phyloP scores from a whole-genome alignment of 768 basidiomycete genomes.

The Amanita phalloides region DNA sequence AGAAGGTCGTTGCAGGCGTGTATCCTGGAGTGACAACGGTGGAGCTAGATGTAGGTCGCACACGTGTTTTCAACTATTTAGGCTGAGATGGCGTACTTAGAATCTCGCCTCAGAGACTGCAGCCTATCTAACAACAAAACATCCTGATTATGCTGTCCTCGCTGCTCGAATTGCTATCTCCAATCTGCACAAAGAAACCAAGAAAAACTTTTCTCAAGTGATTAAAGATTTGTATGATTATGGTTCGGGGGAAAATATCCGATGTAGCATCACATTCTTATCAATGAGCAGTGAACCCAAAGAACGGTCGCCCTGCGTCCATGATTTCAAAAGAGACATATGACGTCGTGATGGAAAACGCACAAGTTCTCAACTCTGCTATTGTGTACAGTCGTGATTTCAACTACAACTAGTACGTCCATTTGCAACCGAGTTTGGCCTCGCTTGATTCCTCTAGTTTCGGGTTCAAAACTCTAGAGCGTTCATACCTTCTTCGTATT shows the following conservation, averaged over 20 bases:
- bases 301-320: constrained; percentile 76
- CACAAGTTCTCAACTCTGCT: constrained; percentile 77
- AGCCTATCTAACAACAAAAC: constrained; percentile 93
- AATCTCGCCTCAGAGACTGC: constrained; percentile 97
- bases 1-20: constrained; percentile 89
- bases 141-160: constrained; percentile 96
- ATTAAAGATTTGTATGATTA: constrained; percentile 86
- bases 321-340: constrained; percentile 92
- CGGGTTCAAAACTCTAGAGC: constrained; percentile 99
- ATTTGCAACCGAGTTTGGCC: neutral
- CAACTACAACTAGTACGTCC: constrained; percentile 82
- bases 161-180: constrained; percentile 98
- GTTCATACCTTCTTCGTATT: constrained; percentile 92
- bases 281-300: constrained; percentile 69
- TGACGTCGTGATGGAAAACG: constrained; percentile 70
- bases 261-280: neutral
- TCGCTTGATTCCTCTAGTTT: constrained; percentile 40
- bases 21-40: constrained; percentile 95
- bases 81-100: constrained; percentile 25
- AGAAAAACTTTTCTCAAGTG: constrained; percentile 92
- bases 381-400: constrained; percentile 99
- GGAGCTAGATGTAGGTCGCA: constrained; percentile 77
- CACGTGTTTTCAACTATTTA: neutral
- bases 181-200: constrained; percentile 98
- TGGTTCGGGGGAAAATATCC: constrained; percentile 28